phyloP scores from a whole-genome alignment of 495 filamentous ascomycete species.

The Amphirosellinia nigrospora region DNA sequence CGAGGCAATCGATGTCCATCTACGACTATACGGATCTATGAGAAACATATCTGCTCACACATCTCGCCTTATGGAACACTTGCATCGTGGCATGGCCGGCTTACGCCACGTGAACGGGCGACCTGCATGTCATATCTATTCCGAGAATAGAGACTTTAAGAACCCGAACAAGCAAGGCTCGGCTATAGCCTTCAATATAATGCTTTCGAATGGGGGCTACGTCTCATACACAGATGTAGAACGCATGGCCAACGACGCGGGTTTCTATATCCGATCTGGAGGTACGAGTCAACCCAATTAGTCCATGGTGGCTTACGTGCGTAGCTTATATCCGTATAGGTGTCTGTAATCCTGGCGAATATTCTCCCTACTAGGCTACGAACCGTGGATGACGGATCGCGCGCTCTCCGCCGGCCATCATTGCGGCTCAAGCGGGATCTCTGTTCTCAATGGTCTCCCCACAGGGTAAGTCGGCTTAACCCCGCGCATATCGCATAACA shows the following conservation, averaged over 20 bases:
- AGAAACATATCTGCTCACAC: slow-evolving; percentile 68
- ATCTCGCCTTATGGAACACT: slow-evolving; percentile 54
- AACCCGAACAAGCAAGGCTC: slow-evolving; percentile 69
- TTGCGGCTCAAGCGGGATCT: slow-evolving; percentile 57
- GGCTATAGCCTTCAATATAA: slow-evolving; percentile 74
- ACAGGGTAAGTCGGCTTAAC: slow-evolving; percentile 48
- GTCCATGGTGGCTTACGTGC: slow-evolving; percentile 45
- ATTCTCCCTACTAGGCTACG: slow-evolving; percentile 52
- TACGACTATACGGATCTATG: slow-evolving; percentile 66
- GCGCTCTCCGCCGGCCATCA: slow-evolving; percentile 68
- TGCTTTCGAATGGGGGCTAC: slow-evolving; percentile 58
- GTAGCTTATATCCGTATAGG: slow-evolving; percentile 36
- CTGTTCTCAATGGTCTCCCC: slow-evolving; percentile 60
- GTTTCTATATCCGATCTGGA: slow-evolving; percentile 74
- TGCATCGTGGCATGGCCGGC: slow-evolving; percentile 57
- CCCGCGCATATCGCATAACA: neutral
- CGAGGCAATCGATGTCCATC: slow-evolving; percentile 70
- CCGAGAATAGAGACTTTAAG: slow-evolving; percentile 57
- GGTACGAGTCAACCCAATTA: slow-evolving; percentile 41
- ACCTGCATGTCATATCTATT: slow-evolving; percentile 66
- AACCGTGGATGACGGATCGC: slow-evolving; percentile 65
- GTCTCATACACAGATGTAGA: slow-evolving; percentile 68
- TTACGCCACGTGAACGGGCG: slow-evolving; percentile 66
- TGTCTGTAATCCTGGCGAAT: slow-evolving; percentile 53
- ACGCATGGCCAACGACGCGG: slow-evolving; percentile 61